Conservation (phyloP, 768 basidiomycete genomes). For the Russula sp. region DNA sequence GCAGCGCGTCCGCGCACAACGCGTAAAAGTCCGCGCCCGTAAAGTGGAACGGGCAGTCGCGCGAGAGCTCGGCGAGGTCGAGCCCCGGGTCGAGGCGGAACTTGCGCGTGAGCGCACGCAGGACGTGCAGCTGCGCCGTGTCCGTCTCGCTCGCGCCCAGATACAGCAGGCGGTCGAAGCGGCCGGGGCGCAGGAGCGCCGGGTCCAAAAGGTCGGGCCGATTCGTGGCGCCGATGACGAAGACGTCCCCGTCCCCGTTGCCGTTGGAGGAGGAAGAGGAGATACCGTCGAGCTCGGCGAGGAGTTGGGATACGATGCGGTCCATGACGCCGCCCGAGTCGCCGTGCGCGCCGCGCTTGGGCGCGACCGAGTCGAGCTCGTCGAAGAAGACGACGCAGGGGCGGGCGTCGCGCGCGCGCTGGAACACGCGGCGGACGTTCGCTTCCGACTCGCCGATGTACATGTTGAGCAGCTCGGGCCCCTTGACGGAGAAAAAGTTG, state of each 20-base stretch:
- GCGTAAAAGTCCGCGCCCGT: constrained; percentile 99
- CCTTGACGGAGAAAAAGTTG: constrained; percentile 97
- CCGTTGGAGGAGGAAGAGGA: constrained; percentile 38
- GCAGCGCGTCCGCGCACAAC: constrained; percentile 91
- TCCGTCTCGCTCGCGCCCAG: constrained; percentile 88
- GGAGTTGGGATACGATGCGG: constrained; percentile 88
- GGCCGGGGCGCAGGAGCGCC: constrained; percentile 81
- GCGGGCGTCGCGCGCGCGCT: constrained; percentile 82
- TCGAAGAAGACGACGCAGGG: constrained; percentile 98
- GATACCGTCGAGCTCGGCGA: constrained; percentile 94
- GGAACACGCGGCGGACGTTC: constrained; percentile 90
- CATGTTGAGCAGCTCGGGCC: constrained; percentile 95
- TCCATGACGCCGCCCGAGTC: constrained; percentile 99
- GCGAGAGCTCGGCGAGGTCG: constrained; percentile 56
- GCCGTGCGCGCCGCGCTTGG: constrained; percentile 90
- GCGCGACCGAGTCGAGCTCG: constrained; percentile 91
- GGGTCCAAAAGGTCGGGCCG: constrained; percentile 88
- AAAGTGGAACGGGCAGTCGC: constrained; percentile 83
- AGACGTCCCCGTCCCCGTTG: constrained; percentile 56
- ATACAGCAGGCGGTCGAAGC: constrained; percentile 96
- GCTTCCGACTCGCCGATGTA: constrained; percentile 98
- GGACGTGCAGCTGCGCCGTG: constrained; percentile 76
- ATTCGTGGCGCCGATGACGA: constrained; percentile 95
- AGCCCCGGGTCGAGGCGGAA: constrained; percentile 73
- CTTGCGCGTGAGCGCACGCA: constrained; percentile 87